These are phyloP conservation scores for Neonothopanus nambi DNA, from an alignment of 1,284 basidiomycete species.

Conservation along the genomic window DNA sequence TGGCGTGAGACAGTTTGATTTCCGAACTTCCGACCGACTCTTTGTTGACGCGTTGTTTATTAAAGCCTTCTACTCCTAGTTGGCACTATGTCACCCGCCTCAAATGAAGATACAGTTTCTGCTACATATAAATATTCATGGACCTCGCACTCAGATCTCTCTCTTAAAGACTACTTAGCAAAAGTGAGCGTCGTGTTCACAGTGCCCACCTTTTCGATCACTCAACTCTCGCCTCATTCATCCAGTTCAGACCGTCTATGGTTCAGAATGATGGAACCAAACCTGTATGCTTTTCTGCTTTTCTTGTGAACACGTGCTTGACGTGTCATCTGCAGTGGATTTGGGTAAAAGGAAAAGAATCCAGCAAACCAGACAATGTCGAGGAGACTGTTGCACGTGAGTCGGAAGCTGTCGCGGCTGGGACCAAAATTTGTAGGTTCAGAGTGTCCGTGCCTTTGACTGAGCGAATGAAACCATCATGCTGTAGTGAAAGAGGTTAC, in stretches of 20 bases:
- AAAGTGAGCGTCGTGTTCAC: conserved; percentile 8
- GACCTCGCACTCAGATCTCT: neutral
- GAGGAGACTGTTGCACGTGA: conserved; percentile 23
- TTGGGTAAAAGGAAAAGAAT: conserved; percentile 49
- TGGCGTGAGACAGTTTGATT: too few species aligned
- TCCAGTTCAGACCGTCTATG: conserved; percentile 71
- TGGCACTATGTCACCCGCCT: too few species aligned
- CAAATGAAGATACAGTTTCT: conserved; percentile 10
- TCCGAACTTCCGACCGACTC: too few species aligned
- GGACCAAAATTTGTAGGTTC: conserved; percentile 44
- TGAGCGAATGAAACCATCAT: neutral
- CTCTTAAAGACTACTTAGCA: conserved; percentile 13
- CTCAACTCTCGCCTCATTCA: neutral
- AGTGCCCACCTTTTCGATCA: neutral
- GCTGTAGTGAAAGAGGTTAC: conserved; percentile 65
- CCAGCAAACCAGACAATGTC: conserved; percentile 21
- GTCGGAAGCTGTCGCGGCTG: conserved; percentile 47
- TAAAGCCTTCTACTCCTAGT: neutral
- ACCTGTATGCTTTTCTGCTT: conserved; percentile 45
- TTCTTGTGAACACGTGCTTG: neutral
- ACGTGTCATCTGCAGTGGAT: conserved; percentile 53
- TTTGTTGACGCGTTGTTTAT: neutral
- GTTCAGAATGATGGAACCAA: conserved; percentile 73
- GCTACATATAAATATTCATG: conserved; percentile 8
- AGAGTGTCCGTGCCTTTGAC: neutral